Evolutionary conservation across 768 basidiomycete genomes (phyloP), one percentile per base, ranked within the genome.

Genomic region (Tulasnella sp.): DNA sequence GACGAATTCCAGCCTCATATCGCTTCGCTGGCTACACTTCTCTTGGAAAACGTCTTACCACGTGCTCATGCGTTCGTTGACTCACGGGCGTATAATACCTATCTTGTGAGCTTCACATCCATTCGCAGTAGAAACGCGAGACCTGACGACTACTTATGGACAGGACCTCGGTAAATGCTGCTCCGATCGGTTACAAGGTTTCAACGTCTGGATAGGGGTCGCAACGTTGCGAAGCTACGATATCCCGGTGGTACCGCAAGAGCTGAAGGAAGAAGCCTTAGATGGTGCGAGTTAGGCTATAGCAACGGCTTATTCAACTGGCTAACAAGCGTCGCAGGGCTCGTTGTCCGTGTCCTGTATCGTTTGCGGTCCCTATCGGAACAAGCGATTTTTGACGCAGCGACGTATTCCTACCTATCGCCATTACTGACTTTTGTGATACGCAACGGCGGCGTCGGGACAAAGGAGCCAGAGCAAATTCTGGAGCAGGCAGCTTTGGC

Each of bases 281-380:
- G 78, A 79, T 61, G 69, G 84, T 85, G 64, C 64, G 80, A 70
- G 17, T 49, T 52, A 15, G 29, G 9, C 55, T 4, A 9, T n/a
- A 17, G 44, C 10, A 41, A 8, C 19, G 30, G 15, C 15, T 9
- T 13, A 15, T 21, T 30, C 29, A 1, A 1, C 32, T 17, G 24
- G 7, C 23, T 27, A 47, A 29, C 21, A 30, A 7, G 49, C 4
- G 54, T 42, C n/a, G 23, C 60, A 93, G 93, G 76, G 4, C 74
- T 97, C 30, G 77, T 94, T 24, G 74, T 88, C 48, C 87, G 96
- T 26, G 83, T 98, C 1, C 75, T 99, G 1, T 87, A 95, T 69
- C 82, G 88, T 19, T 70, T 98, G 0, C 82, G 88, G 19, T 85
- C 80, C 60, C 74, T 94, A 3, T 83, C 89, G 0, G 88, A 94